Evolutionary conservation across 2,329 filamentous ascomycete genomes (phyloP), one percentile per base, ranked within the genome.

Genomic region (Dryadomyces quercus-mongolicae): DNA sequence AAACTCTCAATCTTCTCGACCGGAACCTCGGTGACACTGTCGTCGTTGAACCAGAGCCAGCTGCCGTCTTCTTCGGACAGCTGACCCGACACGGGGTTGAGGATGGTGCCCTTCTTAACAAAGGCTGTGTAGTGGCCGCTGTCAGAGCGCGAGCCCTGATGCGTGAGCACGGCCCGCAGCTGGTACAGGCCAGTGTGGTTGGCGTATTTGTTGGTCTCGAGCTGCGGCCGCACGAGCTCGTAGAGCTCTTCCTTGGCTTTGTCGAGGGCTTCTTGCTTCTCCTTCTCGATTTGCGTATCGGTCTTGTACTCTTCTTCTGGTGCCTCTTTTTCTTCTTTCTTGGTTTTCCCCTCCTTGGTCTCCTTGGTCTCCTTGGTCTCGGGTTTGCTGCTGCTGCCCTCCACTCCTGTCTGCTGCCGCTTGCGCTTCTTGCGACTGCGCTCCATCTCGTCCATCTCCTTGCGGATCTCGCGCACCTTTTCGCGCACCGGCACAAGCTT

Each of bases 1-100:
- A 98, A 77, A 3, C 84, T 86, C 66, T 92, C 87, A 60, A 98
- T 94, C 74, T 95, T 93, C 63, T 97, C 92, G 25, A 81, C 75
- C 16, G 88, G 82, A 31, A 98, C 93, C 73, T 98, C 93, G 15
- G 86, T 83, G 38, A 98, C 93, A 73, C 90, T 94, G 66, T 98
- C 92, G 64, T 98, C 93, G 69, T 98, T 97, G 78, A 98, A 98
- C 92, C 93, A 98, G 92, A 93, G 98, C 93, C 93, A 98, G 64
- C 90, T 95, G 61, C 88, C 90, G 65, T 95, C 89, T 65, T 95
- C 89, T 64, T 86, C 82, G 53, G 80, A 82, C 63, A 81, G 75
- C 73, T 89, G 88, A 60, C 88, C 89, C 20, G 85, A 88, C 64
- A 83, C 81, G 16, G 84, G 76, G 62, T 94, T 86, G 55, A 88